Evolutionary conservation across 257 asterid species (phyloP).

Genomic region (Rhazya stricta): DNA sequence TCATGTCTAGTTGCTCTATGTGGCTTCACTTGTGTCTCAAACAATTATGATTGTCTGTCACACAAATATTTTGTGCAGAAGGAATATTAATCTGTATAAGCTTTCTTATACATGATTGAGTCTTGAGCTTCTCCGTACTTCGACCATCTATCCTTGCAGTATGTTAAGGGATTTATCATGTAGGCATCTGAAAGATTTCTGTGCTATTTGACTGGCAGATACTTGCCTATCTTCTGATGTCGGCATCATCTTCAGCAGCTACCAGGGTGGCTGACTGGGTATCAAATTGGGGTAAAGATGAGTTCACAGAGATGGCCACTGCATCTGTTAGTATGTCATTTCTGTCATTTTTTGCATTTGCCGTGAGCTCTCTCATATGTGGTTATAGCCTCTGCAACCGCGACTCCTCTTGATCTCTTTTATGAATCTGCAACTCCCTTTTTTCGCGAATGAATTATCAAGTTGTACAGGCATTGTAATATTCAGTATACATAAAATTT

Average conservation of each 20-base stretch:
- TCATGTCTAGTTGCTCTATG: neutral
- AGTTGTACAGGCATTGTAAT: constrained; percentile 32
- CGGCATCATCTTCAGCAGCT: constrained; percentile 89
- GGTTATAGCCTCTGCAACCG: constrained; percentile 67
- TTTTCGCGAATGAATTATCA: constrained; percentile 5
- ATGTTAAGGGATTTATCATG: neutral
- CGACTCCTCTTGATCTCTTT: constrained; percentile 30
- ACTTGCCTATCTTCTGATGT: constrained; percentile 74
- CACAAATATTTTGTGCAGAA: neutral
- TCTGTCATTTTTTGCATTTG: constrained; percentile 66
- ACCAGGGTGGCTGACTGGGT: constrained; percentile 82
- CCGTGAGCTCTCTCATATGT: constrained; percentile 62
- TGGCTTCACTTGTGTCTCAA: neutral
- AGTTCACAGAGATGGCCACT: constrained; percentile 73
- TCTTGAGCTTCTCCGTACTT: neutral
- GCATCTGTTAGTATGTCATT: constrained; percentile 74
- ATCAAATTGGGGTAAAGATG: constrained; percentile 78
- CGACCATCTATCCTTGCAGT: neutral
- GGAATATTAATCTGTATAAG: neutral
- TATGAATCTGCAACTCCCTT: neutral
- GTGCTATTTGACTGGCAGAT: constrained; percentile 35
- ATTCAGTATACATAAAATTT: neutral
- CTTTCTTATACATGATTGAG: neutral
- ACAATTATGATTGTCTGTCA: neutral
- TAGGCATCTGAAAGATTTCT: neutral